phyloP scores from a whole-genome alignment of 306 rosid genomes.

The Cucurbita ficifolia region DNA sequence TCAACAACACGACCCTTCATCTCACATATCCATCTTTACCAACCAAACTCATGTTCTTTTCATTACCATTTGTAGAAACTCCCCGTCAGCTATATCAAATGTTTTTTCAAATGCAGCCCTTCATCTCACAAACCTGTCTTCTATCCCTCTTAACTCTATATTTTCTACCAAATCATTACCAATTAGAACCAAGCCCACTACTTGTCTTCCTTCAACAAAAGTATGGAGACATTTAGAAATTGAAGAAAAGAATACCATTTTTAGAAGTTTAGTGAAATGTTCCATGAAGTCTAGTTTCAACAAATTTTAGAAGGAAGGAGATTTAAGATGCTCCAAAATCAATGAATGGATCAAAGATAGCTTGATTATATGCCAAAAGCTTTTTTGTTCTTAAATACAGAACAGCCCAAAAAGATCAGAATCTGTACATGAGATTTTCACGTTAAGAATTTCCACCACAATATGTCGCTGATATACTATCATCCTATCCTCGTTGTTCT shows the following conservation, averaged over 20 bases:
- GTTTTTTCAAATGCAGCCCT: neutral
- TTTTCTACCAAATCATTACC: neutral
- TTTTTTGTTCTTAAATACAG: too few species aligned
- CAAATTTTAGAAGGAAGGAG: too few species aligned
- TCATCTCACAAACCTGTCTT: neutral
- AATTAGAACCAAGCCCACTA: neutral
- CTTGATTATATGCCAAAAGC: neutral
- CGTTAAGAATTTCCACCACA: too few species aligned
- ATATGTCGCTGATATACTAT: too few species aligned
- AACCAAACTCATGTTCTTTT: neutral
- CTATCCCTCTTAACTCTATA: neutral
- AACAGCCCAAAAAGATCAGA: too few species aligned
- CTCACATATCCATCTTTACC: neutral
- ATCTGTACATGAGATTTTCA: too few species aligned
- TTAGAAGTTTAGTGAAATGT: neutral
- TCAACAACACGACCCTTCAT: neutral
- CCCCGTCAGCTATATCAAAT: neutral
- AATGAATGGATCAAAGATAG: neutral
- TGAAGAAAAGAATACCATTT: neutral
- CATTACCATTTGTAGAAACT: neutral
- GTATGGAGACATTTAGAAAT: neutral
- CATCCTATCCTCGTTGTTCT: too few species aligned
- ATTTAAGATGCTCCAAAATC: too few species aligned
- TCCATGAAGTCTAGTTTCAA: neutral
- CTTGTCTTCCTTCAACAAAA: neutral